phyloP scores from a whole-genome alignment of 805 yeast genomes.

The Cyberlindnera japonica region DNA sequence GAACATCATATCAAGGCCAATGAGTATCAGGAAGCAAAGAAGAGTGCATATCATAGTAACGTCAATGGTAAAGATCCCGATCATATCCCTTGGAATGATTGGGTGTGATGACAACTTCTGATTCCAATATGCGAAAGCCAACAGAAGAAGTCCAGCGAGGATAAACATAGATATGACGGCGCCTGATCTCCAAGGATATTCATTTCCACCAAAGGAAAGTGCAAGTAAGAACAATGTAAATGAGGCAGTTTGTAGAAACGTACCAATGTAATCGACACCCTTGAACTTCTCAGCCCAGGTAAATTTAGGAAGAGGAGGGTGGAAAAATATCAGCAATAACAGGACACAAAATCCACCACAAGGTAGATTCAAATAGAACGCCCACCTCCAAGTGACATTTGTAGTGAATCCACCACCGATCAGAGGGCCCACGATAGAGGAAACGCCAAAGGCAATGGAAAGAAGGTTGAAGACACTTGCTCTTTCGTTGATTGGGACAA shows the following conservation, averaged over 20 bases:
- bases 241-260: slow-evolving; percentile 39
- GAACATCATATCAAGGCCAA: slow-evolving; percentile 29
- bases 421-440: slow-evolving; percentile 59
- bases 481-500: slow-evolving; percentile 34
- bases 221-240: slow-evolving; percentile 45
- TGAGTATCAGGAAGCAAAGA: slow-evolving; percentile 37
- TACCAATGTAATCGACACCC: slow-evolving; percentile 50
- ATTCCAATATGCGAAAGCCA: slow-evolving; percentile 10
- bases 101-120: slow-evolving; percentile 9
- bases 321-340: slow-evolving; percentile 38
- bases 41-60: slow-evolving; percentile 31
- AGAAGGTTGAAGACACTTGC: slow-evolving; percentile 19
- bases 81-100: slow-evolving; percentile 38
- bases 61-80: slow-evolving; percentile 34
- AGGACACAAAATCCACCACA: slow-evolving; percentile 51
- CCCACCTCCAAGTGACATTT: slow-evolving; percentile 66
- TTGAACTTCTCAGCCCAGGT: slow-evolving; percentile 34
- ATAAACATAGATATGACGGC: slow-evolving; percentile 46
- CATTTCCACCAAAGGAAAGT: slow-evolving; percentile 52
- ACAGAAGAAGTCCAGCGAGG: slow-evolving; percentile 19
- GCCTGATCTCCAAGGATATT: slow-evolving; percentile 51
- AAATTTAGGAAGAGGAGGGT: slow-evolving; percentile 45
- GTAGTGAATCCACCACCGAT: slow-evolving; percentile 65
- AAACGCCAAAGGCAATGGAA: slow-evolving; percentile 39
- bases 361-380: slow-evolving; percentile 63